Percentiles rank a stretch among this genome's conserved stretches.
Conservation (phyloP, 106 monocot genomes). For the Apostasia ramifera region DNA sequence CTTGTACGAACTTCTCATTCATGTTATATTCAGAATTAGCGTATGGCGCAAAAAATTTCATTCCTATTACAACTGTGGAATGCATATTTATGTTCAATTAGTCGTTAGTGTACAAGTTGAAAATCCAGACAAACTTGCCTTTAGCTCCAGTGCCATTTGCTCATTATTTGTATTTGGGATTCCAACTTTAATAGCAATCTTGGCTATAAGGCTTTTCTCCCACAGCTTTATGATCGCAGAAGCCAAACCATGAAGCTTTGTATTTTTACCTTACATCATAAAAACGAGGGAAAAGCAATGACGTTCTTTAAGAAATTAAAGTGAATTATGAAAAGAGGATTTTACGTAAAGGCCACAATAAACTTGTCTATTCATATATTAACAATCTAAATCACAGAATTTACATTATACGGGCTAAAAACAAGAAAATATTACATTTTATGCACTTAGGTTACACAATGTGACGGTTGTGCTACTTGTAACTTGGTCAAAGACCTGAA, state of each 20-base stretch:
- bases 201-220: slow-evolving; percentile 81
- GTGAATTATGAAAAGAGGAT: neutral
- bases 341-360: neutral
- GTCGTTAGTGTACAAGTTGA: neutral
- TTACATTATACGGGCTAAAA: too few relatives aligned
- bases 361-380: neutral
- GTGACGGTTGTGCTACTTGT: too few relatives aligned
- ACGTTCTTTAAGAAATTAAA: neutral
- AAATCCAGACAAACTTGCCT: slow-evolving; percentile 44
- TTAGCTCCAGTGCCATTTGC: slow-evolving; percentile 67
- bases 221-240: slow-evolving; percentile 87
- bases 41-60: too few relatives aligned
- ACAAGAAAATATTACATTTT: too few relatives aligned
- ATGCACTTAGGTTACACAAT: too few relatives aligned
- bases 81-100: too few relatives aligned
- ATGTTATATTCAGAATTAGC: too few relatives aligned
- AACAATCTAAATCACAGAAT: too few relatives aligned
- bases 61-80: too few relatives aligned
- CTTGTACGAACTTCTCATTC: too few relatives aligned
- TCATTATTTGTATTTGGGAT: slow-evolving; percentile 50
- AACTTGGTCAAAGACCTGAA: too few relatives aligned
- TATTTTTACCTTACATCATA: slow-evolving; percentile 63
- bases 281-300: slow-evolving; percentile 1
- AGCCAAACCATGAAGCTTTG: slow-evolving; percentile 75
- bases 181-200: slow-evolving; percentile 88